Evolutionary conservation across 164 flowering plant species (phyloP).

Genomic region (Akebia trifoliata): DNA sequence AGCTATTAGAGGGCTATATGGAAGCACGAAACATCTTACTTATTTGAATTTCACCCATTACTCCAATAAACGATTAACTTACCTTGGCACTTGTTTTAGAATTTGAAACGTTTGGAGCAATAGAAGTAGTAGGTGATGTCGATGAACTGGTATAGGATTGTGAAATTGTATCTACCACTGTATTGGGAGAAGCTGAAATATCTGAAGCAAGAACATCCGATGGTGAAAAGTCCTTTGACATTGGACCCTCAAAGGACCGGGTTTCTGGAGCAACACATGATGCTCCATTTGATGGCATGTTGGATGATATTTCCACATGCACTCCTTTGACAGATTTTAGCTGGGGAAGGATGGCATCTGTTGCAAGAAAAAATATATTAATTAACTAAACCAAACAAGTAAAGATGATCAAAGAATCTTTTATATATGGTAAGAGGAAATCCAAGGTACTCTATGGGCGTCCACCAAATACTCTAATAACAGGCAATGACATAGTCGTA

Average conservation of each 20-base stretch:
- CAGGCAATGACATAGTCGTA: not conserved
- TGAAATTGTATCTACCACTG: slow-evolving; percentile 21
- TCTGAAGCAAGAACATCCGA: slow-evolving; percentile 18
- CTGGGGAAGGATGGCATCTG: slow-evolving; percentile 14
- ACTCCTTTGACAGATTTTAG: slow-evolving; percentile 19
- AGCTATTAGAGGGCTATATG: not conserved
- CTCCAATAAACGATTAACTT: slow-evolving; percentile 5
- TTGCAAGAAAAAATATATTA: slow-evolving; percentile 20
- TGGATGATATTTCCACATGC: slow-evolving; percentile 14
- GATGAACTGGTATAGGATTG: slow-evolving; percentile 22
- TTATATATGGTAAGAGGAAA: not conserved
- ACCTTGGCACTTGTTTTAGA: slow-evolving; percentile 44
- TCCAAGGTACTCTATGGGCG: not conserved
- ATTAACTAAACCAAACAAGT: not conserved
- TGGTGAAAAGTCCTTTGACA: slow-evolving; percentile 17
- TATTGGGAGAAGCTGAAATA: slow-evolving; percentile 20
- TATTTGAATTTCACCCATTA: not conserved
- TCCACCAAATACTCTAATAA: not conserved
- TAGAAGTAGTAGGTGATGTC: slow-evolving; percentile 23
- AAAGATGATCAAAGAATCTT: not conserved
- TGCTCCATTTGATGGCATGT: slow-evolving; percentile 13
- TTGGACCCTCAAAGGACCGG: slow-evolving; percentile 25
- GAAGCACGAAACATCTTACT: not conserved
- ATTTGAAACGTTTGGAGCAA: slow-evolving; percentile 24
- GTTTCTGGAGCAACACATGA: too few relatives aligned